These are phyloP conservation scores for Angomonas deanei DNA, from an alignment of 208 protist genomes.

Conservation along the genomic window DNA sequence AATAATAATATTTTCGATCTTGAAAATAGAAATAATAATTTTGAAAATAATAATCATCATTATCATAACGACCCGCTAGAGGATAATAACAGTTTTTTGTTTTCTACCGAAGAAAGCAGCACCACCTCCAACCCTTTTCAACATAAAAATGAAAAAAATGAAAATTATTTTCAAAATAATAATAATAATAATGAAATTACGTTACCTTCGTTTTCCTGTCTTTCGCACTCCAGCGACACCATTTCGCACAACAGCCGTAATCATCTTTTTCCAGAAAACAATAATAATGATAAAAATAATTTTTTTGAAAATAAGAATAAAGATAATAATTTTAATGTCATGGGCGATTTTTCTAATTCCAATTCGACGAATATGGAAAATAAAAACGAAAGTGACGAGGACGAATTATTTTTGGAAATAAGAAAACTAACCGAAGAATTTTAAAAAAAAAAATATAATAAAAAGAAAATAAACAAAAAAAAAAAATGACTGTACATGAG, in stretches of 20 bases:
- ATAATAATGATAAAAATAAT: slow-evolving; percentile 7
- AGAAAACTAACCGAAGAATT: no score
- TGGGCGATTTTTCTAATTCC: neutral
- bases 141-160: neutral
- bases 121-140: neutral
- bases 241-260: no score
- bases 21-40: no score
- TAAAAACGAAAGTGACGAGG: neutral
- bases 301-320: neutral
- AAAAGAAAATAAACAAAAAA: neutral
- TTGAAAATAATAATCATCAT: no score
- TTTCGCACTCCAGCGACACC: no score
- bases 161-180: slow-evolving; percentile 1
- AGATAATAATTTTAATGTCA: neutral
- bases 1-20: neutral
- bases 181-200: slow-evolving; percentile 6
- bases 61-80: no score
- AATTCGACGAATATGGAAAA: neutral
- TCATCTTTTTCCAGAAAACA: neutral
- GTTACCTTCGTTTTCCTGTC: no score
- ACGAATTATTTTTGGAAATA: slow-evolving; percentile 3
- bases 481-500: slow-evolving; percentile 11
- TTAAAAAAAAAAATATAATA: slow-evolving; percentile 4
- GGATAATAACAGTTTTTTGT: no score
- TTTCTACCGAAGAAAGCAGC: neutral